These are phyloP conservation scores for Lentinula boryana DNA, from an alignment of 768 basidiomycete species.

Conservation along the genomic window DNA sequence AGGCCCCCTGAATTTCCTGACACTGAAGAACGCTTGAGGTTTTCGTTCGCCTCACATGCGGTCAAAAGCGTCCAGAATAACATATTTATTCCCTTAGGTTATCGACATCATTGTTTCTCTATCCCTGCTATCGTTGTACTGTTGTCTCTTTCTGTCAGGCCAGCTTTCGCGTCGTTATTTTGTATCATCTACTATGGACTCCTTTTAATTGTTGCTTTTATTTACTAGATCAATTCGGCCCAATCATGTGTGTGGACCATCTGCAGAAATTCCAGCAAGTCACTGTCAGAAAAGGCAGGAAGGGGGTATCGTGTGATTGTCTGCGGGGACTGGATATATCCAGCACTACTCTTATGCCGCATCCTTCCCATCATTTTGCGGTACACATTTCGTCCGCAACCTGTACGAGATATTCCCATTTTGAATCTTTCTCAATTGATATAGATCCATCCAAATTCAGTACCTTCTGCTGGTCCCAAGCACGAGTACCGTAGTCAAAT, in stretches of 20 bases:
- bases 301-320: too few species aligned
- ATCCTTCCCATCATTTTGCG: neutral
- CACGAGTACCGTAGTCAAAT: slow-evolving; percentile 3
- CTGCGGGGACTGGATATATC: too few species aligned
- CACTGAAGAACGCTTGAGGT: too few species aligned
- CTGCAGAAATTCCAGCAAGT: too few species aligned
- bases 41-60: too few species aligned
- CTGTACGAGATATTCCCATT: slow-evolving; percentile 6
- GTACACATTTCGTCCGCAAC: slow-evolving; percentile 7
- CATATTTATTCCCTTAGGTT: too few species aligned
- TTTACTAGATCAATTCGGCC: neutral
- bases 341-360: too few species aligned
- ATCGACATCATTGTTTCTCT: neutral
- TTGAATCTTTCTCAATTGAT: slow-evolving; percentile 4
- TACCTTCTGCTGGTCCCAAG: slow-evolving; percentile 7
- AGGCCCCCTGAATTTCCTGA: too few species aligned
- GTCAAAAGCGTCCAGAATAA: too few species aligned
- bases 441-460: neutral
- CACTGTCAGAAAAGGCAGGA: too few species aligned
- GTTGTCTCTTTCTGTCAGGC: neutral
- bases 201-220: neutral
- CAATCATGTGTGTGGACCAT: too few species aligned
- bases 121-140: neutral
- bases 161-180: neutral
- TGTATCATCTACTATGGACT: neutral